Conservation (phyloP, 108 stramenopile species). For the Bacterosira constricta region DNA sequence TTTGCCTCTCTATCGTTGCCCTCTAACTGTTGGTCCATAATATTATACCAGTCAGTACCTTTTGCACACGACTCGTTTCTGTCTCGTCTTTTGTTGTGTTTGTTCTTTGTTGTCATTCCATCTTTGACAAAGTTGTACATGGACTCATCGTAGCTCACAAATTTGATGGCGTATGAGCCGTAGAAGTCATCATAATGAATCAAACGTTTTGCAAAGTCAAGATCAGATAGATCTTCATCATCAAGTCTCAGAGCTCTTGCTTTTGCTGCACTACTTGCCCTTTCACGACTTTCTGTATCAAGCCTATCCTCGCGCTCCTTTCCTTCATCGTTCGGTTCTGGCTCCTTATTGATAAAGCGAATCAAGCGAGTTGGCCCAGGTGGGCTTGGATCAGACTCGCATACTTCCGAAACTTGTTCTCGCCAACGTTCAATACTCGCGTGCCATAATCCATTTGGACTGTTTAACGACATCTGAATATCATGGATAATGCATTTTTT, state of each 20-base stretch:
- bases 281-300: not conserved
- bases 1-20: not conserved
- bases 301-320: slow-evolving; percentile 2
- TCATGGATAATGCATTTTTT: not conserved
- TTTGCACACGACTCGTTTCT: slow-evolving; percentile 4
- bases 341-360: not conserved
- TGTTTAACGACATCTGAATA: not conserved
- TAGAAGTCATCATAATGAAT: slow-evolving; percentile 2
- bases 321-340: slow-evolving; percentile 4
- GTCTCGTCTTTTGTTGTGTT: not conserved
- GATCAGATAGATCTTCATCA: not conserved
- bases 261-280: not conserved
- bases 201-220: not conserved
- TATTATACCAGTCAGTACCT: not conserved
- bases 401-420: not conserved
- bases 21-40: not conserved
- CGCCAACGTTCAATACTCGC: not conserved
- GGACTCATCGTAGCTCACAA: slow-evolving; percentile 1
- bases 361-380: slow-evolving; percentile 10
- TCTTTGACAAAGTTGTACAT: slow-evolving; percentile 16
- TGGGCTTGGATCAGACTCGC: not conserved
- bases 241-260: slow-evolving; percentile 3
- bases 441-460: not conserved
- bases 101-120: slow-evolving; percentile 9
- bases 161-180: not conserved